Conservation (phyloP, 192 early-diverging fungal genomes). For the Dispira parvispora region DNA sequence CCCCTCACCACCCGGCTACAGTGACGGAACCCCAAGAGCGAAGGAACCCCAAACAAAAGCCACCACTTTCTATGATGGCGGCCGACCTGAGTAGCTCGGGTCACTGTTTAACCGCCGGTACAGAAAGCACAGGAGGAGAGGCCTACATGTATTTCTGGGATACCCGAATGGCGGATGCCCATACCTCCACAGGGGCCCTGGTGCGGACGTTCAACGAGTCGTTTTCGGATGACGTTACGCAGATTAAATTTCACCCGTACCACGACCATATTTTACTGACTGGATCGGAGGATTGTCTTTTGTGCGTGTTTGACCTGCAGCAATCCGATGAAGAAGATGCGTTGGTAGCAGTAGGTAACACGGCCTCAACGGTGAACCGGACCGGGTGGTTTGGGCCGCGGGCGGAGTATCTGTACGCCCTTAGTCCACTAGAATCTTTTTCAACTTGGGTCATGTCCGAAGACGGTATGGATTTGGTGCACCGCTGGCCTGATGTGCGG, state of each 20-base stretch:
- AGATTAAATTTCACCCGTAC: constrained; percentile 48
- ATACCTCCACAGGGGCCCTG: not conserved
- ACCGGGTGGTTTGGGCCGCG: constrained; percentile 84
- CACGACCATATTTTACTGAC: constrained; percentile 36
- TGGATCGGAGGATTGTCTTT: constrained; percentile 53
- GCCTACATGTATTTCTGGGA: constrained; percentile 35
- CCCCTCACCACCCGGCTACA: constrained; percentile 29
- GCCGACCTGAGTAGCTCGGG: constrained; percentile 31
- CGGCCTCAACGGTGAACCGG: constrained; percentile 60
- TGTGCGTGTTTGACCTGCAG: constrained; percentile 56
- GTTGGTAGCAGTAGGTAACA: constrained; percentile 65
- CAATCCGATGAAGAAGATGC: constrained; percentile 81
- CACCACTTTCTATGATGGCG: not conserved
- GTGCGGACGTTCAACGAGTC: constrained; percentile 36
- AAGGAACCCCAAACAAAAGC: not conserved
- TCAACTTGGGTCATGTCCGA: constrained; percentile 42
- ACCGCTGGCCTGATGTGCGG: constrained; percentile 76
- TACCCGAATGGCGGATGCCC: constrained; percentile 12
- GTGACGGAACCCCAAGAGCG: constrained; percentile 6
- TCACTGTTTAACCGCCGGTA: constrained; percentile 33
- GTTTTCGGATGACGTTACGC: constrained; percentile 61
- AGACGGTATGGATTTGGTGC: constrained; percentile 30
- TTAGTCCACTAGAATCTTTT: constrained; percentile 85
- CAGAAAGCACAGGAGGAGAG: constrained; percentile 21
- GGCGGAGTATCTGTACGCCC: constrained; percentile 72